These are phyloP conservation scores for Globisporangium camurandrum DNA, from an alignment of 352 stramenopile species.

Conservation along the genomic window DNA sequence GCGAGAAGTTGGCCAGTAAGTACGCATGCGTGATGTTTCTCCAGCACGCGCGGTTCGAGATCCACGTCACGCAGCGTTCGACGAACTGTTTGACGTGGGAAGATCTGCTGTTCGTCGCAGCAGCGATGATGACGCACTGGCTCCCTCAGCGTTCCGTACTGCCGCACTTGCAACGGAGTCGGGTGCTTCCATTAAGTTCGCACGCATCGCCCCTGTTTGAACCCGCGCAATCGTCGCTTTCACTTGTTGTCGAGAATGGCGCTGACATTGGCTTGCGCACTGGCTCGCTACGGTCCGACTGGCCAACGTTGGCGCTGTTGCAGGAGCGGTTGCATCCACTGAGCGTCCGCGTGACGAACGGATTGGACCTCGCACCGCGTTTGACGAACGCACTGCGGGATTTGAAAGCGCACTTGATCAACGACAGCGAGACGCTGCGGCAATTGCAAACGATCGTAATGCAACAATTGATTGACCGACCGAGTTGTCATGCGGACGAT, in stretches of 20 bases:
- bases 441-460: slow-evolving; percentile 43
- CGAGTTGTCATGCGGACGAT: slow-evolving; percentile 11
- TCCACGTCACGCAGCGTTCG: slow-evolving; percentile 46
- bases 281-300: slow-evolving; percentile 27
- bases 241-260: slow-evolving; percentile 35
- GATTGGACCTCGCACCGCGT: slow-evolving; percentile 49
- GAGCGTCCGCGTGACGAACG: slow-evolving; percentile 46
- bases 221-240: not conserved
- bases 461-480: no score
- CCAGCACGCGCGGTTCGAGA: slow-evolving; percentile 67
- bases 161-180: slow-evolving; percentile 18
- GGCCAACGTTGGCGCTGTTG: slow-evolving; percentile 41
- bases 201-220: not conserved
- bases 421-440: slow-evolving; percentile 52
- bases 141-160: slow-evolving; percentile 43
- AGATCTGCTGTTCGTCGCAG: slow-evolving; percentile 64
- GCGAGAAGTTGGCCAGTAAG: slow-evolving; percentile 62
- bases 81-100: slow-evolving; percentile 57
- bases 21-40: slow-evolving; percentile 80
- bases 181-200: not conserved
- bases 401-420: slow-evolving; percentile 70
- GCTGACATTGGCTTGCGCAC: slow-evolving; percentile 34
- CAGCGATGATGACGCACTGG: slow-evolving; percentile 73
- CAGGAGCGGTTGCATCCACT: slow-evolving; percentile 45
- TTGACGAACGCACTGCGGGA: slow-evolving; percentile 65